Base-by-base conservation (phyloP, 495 filamentous ascomycete genomes). In the Xylaria nigripes region DNA sequence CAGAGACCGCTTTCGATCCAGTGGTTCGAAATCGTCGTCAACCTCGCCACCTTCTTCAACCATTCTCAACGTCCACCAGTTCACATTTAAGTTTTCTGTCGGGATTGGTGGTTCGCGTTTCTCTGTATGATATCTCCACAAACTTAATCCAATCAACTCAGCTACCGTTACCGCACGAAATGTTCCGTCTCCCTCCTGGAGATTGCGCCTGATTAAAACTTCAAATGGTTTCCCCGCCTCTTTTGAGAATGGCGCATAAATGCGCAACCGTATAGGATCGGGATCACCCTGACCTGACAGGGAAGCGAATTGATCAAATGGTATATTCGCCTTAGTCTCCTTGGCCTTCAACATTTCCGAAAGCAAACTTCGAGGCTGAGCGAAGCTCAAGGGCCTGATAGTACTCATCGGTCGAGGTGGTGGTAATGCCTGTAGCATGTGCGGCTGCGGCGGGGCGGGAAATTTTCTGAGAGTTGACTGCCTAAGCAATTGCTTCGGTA, bases 51-150 rank as follows among this genome's bases (percentile, higher is more conserved):
- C 72, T 51, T 80, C 78, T 59, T 99, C 93, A 7, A 96, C 88
- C 87, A 99, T 95, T 25, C 90, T 79, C 15, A 99, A 70, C 9
- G 84, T 86, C 92, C 93, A 99, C 63, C 83, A 81, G 61, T 97
- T 97, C 45, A 96, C 86, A 52, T 89, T 92, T 27, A 86, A 69
- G 62, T 89, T 87, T 25, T 81, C 77, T 16, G 74, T 72, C 2
- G 81, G 76, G 12, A 97, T 75, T 2, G 79, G 50, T 13, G 93
- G 94, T 55, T 87, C 80, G 22, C 84, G 74, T 30, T 84, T 81
- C 61, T 96, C 90, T 53, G 95, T 86, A 45, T 81, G 77, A 63
- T 96, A 97, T 57, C 86, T 76, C 83, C 87, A 97, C 2, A 98
- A 72, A 40, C 85, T 85, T 48, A 95, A 75, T 2, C 93, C 93